Evolutionary conservation across 1,139 yeast genomes (phyloP).

Genomic region (Candida mesenterica): DNA sequence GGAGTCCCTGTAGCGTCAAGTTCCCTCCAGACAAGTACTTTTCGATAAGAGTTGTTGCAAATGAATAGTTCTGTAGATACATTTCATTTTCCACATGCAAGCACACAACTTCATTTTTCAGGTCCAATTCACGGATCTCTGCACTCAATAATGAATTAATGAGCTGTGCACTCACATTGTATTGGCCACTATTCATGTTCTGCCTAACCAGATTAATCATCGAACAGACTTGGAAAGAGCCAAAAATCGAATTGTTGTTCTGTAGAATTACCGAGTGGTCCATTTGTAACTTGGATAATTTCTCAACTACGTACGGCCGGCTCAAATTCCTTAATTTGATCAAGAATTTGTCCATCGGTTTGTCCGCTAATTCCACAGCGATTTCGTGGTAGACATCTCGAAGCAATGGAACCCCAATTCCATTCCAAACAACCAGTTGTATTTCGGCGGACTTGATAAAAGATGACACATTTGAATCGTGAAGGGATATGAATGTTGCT

Average conservation of each 20-base stretch:
- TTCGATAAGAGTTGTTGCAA: constrained; percentile 38
- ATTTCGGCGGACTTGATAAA: constrained; percentile 50
- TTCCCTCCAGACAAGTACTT: constrained; percentile 17
- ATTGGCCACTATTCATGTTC: constrained; percentile 38
- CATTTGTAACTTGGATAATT: not conserved
- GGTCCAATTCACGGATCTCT: constrained; percentile 32
- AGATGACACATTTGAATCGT: constrained; percentile 22
- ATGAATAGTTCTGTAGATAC: constrained; percentile 28
- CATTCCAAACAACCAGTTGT: constrained; percentile 49
- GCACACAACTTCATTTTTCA: constrained; percentile 27
- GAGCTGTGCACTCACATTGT: constrained; percentile 23
- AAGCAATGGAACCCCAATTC: constrained; percentile 48
- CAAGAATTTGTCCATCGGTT: constrained; percentile 30
- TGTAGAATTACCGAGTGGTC: constrained; percentile 18
- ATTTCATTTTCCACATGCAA: constrained; percentile 22
- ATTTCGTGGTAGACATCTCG: constrained; percentile 47
- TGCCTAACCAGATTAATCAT: constrained; percentile 35
- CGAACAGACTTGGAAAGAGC: constrained; percentile 37
- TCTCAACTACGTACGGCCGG: not conserved
- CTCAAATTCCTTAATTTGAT: constrained; percentile 31
- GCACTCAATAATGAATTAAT: constrained; percentile 21
- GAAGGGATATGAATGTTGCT: constrained; percentile 52
- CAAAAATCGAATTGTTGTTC: constrained; percentile 31
- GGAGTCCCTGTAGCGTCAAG: constrained; percentile 27
- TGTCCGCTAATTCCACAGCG: constrained; percentile 33